Base-by-base conservation (phyloP, 352 stramenopile genomes). In the Thalassiosira hispida region DNA sequence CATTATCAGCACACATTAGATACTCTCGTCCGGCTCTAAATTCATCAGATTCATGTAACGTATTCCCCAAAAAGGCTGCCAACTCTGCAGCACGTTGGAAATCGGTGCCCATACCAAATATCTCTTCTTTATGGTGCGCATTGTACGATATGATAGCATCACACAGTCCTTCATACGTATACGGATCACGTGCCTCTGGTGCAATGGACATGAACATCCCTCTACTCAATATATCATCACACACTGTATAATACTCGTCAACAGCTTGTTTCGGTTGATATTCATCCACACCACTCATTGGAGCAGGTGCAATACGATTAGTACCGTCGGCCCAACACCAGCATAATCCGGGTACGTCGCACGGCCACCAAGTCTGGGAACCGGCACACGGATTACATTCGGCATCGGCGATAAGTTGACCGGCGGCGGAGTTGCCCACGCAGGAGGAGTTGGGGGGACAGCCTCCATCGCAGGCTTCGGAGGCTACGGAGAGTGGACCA, bases 121-220 rank as follows among this genome's bases (percentile, higher is more conserved):
- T 61, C 22, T 79, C 73, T 64, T 79, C 71, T 5, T 53, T 25
- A 47, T 79, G 71, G 16, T 63, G 52, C 3, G 71, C 61, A 62
- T 79, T 79, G 35, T 79, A 79, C 14, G 52, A 64, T 8, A 73
- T 46, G 35, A 79, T 79, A 8, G 71, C 71, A 68, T 79, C 71
- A 25, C 71, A 79, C 4, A 79, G 56, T 5, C 71, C 71, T 16
- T 44, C 59, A 27, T 79, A 79, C 0, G 49, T 67, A 25, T 79
- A 79, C 8, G 71, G 71, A 6, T 73, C 53, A 29, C 20, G 12
- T 23, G 57, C 33, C 22, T 79, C 25, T 5, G 71, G 71, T 6
- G 71, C 71, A 47, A 79, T 73, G 0, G n/a, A n/a, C 25, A 61
- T 29, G 22, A 77, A 77, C 4, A 55, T 56, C 0, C 63, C 56